A percentile compares a stretch with the other conserved stretches of the same genome.
These are phyloP conservation scores for Fusarium irregulare DNA, from an alignment of 2,329 filamentous ascomycete species.

Conservation along the genomic window DNA sequence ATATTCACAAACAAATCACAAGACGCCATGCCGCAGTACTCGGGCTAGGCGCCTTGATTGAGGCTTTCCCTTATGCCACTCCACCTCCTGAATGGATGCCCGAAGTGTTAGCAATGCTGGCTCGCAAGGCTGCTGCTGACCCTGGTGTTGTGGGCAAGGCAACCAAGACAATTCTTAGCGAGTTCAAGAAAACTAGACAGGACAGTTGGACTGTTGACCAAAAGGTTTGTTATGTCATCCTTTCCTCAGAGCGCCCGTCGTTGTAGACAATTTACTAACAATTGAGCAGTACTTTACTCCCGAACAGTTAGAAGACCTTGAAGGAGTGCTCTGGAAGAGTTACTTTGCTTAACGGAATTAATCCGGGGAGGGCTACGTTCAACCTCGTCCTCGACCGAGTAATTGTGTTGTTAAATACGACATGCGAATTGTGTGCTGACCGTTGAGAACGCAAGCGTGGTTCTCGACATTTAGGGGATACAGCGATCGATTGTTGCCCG, in stretches of 20 bases:
- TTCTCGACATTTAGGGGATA: neutral
- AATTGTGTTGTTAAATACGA: neutral
- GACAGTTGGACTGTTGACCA: constrained; percentile 99
- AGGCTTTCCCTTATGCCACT: constrained; percentile 95
- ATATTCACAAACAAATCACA: constrained; percentile 81
- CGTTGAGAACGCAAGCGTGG: neutral
- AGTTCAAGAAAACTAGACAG: constrained; percentile 99
- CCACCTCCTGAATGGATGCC: constrained; percentile 95
- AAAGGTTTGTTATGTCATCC: constrained; percentile 73
- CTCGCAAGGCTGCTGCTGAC: constrained; percentile 86
- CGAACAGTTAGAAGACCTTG: constrained; percentile 93
- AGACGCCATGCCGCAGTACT: constrained; percentile 90
- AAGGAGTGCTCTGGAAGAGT: constrained; percentile 99
- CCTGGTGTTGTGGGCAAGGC: constrained; percentile 94
- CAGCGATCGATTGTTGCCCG: constrained; percentile 7
- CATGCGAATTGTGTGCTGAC: neutral
- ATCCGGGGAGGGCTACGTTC: constrained; percentile 9
- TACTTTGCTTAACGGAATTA: constrained; percentile 82
- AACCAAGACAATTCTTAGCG: constrained; percentile 91
- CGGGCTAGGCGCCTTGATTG: constrained; percentile 88
- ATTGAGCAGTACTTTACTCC: constrained; percentile 78
- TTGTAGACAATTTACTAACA: constrained; percentile 43
- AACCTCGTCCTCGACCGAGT: constrained; percentile 16
- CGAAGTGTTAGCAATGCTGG: constrained; percentile 86
- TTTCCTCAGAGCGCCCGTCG: neutral